Evolutionary conservation across 2,329 filamentous ascomycete species (phyloP), one percentile per base, ranked within the genome.

Genomic region (Rhytidhysteron rufulum): DNA sequence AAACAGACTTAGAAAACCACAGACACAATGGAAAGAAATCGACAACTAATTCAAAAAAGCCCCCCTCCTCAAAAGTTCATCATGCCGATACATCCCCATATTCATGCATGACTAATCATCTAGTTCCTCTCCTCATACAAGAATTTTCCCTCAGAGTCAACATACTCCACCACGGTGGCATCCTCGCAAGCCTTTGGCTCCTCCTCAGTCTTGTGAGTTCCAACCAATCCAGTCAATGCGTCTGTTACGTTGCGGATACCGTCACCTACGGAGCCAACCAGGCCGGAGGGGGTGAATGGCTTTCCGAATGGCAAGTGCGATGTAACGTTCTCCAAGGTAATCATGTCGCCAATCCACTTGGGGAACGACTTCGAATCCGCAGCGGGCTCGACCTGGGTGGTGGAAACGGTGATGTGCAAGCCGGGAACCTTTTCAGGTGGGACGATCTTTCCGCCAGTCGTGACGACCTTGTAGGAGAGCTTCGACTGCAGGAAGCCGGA

Each of bases 391-490:
- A 62, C 55, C 34, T 55, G 52, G 35, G 49, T 55, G 51, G 50
- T 54, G 42, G 55, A 54, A 39, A 62, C 59, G 18, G 43, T 50
- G 41, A 65, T 44, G 45, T 65, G 61, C 41, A 65, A 51, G 50
- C 57, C 54, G 36, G 60, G 57, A 39, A 65, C 42, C 4, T 52
- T 37, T 3, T 56, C 49, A 2, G 57, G 43, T 34, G 53, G 43
- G 20, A 64, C 37, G 47, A 63, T 58, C 9, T 41, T 37, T 43
- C 56, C 55, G 20, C 58, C 54, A 32, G 53, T 44, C 29, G 54
- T 54, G 20, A 65, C 49, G 29, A 66, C 51, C 38, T 55, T 59
- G 55, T 62, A 65, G 54, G 56, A 49, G 18, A 66, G 51, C 50
- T 66, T 49, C 35, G 57, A 39, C 32, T 49, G 48, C n/a, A 66